Evolutionary conservation across 2,329 filamentous ascomycete species (phyloP).

Genomic region (Pseudogymnoascus verrucosus): DNA sequence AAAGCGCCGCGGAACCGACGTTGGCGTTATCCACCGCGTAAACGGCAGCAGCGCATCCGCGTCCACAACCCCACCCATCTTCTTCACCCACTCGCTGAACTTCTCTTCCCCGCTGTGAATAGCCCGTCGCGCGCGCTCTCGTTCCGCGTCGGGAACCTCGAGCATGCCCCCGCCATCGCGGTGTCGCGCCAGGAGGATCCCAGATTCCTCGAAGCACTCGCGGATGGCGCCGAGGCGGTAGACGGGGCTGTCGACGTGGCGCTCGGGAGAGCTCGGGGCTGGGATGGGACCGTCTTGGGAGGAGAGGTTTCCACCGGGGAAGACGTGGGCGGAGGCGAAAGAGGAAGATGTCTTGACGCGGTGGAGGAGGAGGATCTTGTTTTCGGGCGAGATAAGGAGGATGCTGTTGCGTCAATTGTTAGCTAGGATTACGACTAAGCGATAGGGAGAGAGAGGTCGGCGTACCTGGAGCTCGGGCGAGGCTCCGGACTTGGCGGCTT

Average conservation of each 20-base stretch:
- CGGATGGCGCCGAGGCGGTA: conserved; percentile 81
- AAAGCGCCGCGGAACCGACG: conserved; percentile 65
- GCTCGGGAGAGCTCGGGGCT: conserved; percentile 36
- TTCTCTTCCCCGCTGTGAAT: conserved; percentile 59
- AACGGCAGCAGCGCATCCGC: conserved; percentile 66
- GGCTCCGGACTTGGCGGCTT: conserved; percentile 2
- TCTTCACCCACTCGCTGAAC: conserved; percentile 58
- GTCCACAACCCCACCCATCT: conserved; percentile 54
- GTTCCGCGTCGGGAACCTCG: conserved; percentile 48
- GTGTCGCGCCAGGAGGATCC: conserved; percentile 58
- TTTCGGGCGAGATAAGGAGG: conserved; percentile 73
- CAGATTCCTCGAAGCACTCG: conserved; percentile 93
- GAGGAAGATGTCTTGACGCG: conserved; percentile 74
- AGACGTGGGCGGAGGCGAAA: conserved; percentile 90
- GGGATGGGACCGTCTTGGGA: conserved; percentile 62
- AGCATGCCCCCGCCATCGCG: conserved; percentile 47
- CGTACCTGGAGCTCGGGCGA: not conserved
- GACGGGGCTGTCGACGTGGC: conserved; percentile 62
- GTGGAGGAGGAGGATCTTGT: conserved; percentile 82
- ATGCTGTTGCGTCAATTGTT: conserved; percentile 45
- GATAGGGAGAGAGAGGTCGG: not conserved
- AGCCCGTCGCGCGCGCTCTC: conserved; percentile 56
- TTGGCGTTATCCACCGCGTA: conserved; percentile 85
- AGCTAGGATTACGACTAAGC: not conserved
- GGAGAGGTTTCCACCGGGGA: conserved; percentile 83